These are phyloP conservation scores for Plasmodium gaboni DNA, from an alignment of 169 alveolate genomes.

Conservation along the genomic window DNA sequence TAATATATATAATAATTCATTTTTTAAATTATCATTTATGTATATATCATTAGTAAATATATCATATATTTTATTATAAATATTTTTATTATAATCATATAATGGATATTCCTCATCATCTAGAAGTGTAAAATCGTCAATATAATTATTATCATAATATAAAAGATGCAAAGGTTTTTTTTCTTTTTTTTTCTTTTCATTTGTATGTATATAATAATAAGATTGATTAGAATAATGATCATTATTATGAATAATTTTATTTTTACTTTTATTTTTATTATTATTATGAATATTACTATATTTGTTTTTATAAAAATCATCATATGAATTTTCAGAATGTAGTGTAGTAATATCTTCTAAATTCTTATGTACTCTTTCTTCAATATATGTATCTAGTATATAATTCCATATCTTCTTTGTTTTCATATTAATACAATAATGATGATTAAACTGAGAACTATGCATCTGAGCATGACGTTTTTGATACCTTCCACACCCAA, in stretches of 20 bases:
- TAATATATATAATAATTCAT: conserved; percentile 52
- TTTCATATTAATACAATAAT: conserved; percentile 54
- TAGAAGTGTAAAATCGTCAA: neutral
- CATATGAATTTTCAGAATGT: neutral
- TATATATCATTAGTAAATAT: conserved; percentile 60
- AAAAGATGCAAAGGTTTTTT: neutral
- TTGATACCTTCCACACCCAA: conserved; percentile 63
- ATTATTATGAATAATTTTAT: neutral
- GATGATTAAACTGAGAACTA: conserved; percentile 42
- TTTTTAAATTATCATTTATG: conserved; percentile 53
- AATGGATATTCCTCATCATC: neutral
- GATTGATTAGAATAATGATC: neutral
- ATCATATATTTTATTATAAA: conserved; percentile 39
- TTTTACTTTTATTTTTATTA: neutral
- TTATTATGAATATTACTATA: neutral
- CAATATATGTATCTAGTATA: conserved; percentile 34
- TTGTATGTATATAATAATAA: neutral
- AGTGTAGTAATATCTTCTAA: neutral
- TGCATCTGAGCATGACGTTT: conserved; percentile 69
- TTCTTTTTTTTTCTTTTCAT: neutral
- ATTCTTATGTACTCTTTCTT: conserved; percentile 17
- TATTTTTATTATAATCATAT: conserved; percentile 7
- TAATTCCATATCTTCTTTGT: conserved; percentile 69
- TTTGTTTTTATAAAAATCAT: neutral
- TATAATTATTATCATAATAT: conserved; percentile 2